phyloP scores from a whole-genome alignment of 768 basidiomycete genomes.

The Kwoniella bestiolae region DNA sequence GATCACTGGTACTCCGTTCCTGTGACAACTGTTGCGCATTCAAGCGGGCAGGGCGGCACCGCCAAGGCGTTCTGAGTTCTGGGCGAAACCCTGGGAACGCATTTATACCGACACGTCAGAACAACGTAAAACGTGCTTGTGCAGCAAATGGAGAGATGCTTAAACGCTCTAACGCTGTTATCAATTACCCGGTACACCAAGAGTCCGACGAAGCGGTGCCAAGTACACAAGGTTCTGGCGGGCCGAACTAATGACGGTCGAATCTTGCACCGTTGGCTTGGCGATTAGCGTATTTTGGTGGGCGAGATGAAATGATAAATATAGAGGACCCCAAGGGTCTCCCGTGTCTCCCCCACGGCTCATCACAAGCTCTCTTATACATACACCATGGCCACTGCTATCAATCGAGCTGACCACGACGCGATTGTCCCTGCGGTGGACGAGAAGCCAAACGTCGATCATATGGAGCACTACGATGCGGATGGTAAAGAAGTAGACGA shows the following conservation, averaged over 20 bases:
- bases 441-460: slow-evolving; percentile 6
- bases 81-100: too few species aligned
- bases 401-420: background rate
- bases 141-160: background rate
- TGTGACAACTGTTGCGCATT: background rate
- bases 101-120: background rate
- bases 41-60: too few species aligned
- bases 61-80: background rate
- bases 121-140: background rate
- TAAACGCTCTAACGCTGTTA: background rate
- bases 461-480: slow-evolving; percentile 21
- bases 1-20: background rate
- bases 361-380: background rate
- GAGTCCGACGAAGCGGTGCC: background rate
- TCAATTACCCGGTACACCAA: slow-evolving; percentile 1
- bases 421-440: slow-evolving; percentile 6
- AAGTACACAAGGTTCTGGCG: background rate
- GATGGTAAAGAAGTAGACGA: slow-evolving; percentile 26
- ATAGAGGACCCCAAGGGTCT: background rate
- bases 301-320: background rate
- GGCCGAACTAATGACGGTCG: background rate
- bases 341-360: background rate
- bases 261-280: background rate
- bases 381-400: background rate
- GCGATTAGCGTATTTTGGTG: background rate